phyloP scores from a whole-genome alignment of 208 protist species.

The Leishmania tropica region DNA sequence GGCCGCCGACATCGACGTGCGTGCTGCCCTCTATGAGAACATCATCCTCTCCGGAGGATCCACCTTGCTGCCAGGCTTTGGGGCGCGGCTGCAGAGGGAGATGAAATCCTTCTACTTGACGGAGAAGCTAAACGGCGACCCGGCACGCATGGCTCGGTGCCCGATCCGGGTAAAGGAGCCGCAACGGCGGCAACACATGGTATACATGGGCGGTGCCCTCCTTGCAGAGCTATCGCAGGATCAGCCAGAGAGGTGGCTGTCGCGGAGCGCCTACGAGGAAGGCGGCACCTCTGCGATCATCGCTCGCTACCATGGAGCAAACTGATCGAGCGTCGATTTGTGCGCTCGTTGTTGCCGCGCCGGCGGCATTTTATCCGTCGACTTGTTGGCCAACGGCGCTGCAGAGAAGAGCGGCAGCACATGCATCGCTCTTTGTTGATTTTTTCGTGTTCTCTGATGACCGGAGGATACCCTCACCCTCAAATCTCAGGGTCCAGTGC shows the following conservation, averaged over 20 bases:
- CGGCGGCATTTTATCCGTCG: neutral
- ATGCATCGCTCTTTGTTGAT: neutral
- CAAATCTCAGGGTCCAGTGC: neutral
- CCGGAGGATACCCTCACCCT: too few species aligned
- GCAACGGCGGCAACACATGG: slow-evolving; percentile 97
- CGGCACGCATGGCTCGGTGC: slow-evolving; percentile 63
- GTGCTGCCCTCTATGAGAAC: slow-evolving; percentile 93
- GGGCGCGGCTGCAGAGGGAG: slow-evolving; percentile 95
- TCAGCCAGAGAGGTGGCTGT: slow-evolving; percentile 61
- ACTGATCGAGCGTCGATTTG: neutral
- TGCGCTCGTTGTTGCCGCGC: neutral
- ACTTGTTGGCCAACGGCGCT: neutral
- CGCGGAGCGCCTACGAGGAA: slow-evolving; percentile 25
- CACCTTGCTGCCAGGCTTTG: slow-evolving; percentile 97
- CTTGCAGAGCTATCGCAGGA: slow-evolving; percentile 96
- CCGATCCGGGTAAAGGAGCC: slow-evolving; percentile 96
- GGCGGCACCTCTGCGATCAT: slow-evolving; percentile 18
- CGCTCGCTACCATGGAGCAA: neutral
- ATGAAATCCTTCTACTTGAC: slow-evolving; percentile 91
- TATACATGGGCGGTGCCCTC: slow-evolving; percentile 96
- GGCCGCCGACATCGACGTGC: slow-evolving; percentile 61
- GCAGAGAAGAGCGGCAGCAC: neutral
- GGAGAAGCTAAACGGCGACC: slow-evolving; percentile 91
- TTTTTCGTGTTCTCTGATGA: neutral
- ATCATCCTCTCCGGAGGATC: slow-evolving; percentile 98